Evolutionary conservation across 139 green algal species (phyloP).

Genomic region (Coccomyxa sp.): DNA sequence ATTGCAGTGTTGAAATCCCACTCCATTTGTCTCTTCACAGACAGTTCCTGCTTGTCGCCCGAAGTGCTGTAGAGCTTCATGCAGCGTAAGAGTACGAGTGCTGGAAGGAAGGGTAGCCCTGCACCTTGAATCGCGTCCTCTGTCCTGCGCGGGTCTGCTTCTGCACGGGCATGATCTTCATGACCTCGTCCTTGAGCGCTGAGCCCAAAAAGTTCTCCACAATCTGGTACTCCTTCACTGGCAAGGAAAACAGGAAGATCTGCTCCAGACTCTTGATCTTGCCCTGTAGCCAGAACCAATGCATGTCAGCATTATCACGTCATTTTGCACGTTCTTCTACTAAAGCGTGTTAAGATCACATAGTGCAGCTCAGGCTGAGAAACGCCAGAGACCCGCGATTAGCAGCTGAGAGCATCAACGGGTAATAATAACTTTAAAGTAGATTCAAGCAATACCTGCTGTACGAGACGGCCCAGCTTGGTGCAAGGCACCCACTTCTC

Average conservation of each 20-base stretch:
- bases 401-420: too few species aligned
- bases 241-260: conserved; percentile 99
- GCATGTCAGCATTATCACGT: background rate
- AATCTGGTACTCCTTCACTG: conserved; percentile 98
- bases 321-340: background rate
- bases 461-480: conserved; percentile 97
- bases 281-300: conserved; percentile 53
- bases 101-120: too few species aligned
- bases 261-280: conserved; percentile 99
- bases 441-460: conserved; percentile 61
- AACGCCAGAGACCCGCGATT: background rate
- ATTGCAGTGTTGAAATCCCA: too few species aligned
- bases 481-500: conserved; percentile 97
- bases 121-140: conserved; percentile 97
- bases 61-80: too few species aligned
- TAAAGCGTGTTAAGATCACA: too few species aligned
- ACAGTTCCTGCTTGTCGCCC: too few species aligned
- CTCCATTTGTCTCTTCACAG: too few species aligned
- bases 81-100: too few species aligned
- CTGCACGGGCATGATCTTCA: conserved; percentile 99
- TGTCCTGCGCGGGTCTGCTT: conserved; percentile 99
- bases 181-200: conserved; percentile 87
- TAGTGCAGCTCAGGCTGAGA: background rate
- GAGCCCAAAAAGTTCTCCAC: conserved; percentile 83
- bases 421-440: too few species aligned